Evolutionary conservation across 371 early-diverging fungal species (phyloP), one percentile per base, ranked within the genome.

Genomic region (Fennellomyces sp.): DNA sequence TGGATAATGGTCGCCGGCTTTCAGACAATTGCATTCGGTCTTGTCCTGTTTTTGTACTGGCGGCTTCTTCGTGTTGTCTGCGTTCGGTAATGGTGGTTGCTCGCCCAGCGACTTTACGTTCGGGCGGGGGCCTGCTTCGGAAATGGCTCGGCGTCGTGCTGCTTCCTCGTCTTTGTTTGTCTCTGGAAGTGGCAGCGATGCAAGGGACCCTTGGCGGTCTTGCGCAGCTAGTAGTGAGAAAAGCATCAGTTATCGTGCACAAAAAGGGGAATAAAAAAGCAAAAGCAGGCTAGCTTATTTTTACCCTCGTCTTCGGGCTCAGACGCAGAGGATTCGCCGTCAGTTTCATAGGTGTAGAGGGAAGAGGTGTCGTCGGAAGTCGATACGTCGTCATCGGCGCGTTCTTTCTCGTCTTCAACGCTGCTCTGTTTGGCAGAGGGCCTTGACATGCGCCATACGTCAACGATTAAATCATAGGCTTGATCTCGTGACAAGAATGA

Each of bases 401-500:
- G 23, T n/a, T 19, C 35, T 48, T 53, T 60, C 28, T 55, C 56
- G 21, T 29, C 60, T 13, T 33, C 29, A 10, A 35, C 54, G 3
- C 3, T 49, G 26, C 50, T 56, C n/a, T 26, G 33, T 50, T 56
- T 53, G 0, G 17, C 23, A 6, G 50, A 45, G 29, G 62, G 60
- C 47, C 56, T 53, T 21, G 64, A 56, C 26, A 42, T 45, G 73
- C 74, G 84, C 93, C 93, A 93, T 28, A 89, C 60, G 15, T 91
- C 89, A 39, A 84, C 80, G 28, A 93, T 73, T 56, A 86, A 80
- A 66, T 85, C 86, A 64, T 84, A 90, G 0, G 90, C 91, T 53
- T 87, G 80, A 56, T 93, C 94, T 23, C 94, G 89, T 35, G 89
- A 87, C 19, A 93, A 70, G 55, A 93, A 91, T 5, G 91, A 91